Evolutionary conservation across 1,284 basidiomycete genomes (phyloP), one percentile per base, ranked within the genome.

Genomic region (Peniophora sp.): DNA sequence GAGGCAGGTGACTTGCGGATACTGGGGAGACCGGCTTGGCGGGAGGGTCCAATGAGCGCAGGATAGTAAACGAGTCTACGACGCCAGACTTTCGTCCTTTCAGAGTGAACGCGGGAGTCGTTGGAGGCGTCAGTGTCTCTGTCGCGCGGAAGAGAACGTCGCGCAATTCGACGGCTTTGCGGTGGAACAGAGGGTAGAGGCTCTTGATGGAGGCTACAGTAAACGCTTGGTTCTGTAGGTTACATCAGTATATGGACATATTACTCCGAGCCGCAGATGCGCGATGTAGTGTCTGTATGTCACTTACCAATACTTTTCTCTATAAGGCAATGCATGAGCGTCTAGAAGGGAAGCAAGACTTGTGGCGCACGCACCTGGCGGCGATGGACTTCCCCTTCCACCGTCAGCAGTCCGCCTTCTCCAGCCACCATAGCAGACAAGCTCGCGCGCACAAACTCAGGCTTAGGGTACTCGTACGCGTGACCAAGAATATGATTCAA

Each of bases 381-480:
- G 48, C 65, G 69, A 59, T 87, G 83, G 39, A 67, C 66, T 10
- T 70, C 68, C 23, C 69, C 78, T 58, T 81, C 78, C 0, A 72
- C 73, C 9, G 72, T 75, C 46, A 81, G 64, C 20, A 80, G 55
- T 8, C 76, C 72, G 19, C 76, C 69, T 27, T 68, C 61, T 2
- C 77, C 74, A 0, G 69, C 73, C 32, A 69, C 72, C 77, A 81
- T 81, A 35, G 67, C 69, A 0, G 76, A 77, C 25, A 89, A 67
- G 48, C 70, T 70, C 36, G 79, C 74, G 22, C 79, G 68, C 10
- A 85, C 72, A 52, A 81, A 79, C 45, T 78, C 73, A 1, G 85
- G 82, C 60, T 87, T 88, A 19, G 81, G 82, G 60, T 81, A 87
- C 36, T 75, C 70, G 58, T 86, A 81, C 3, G 78, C 72, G 52